Evolutionary conservation across 192 early-diverging fungal genomes (phyloP).

Genomic region (Linnemannia exigua): DNA sequence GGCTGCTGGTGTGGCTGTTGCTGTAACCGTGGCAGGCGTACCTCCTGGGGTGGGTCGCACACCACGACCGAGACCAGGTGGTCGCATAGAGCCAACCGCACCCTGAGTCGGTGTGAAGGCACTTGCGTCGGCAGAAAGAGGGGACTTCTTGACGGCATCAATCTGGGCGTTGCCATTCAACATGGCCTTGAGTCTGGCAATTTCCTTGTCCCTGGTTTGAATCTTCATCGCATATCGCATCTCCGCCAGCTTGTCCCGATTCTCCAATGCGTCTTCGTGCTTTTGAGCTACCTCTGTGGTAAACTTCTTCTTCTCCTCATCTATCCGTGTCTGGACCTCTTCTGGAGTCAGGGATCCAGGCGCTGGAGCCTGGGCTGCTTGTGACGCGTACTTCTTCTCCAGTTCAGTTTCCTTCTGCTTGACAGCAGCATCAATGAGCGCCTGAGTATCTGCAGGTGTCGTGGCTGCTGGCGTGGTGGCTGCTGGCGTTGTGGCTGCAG

Average conservation of each 20-base stretch:
- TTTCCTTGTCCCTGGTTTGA: constrained; percentile 60
- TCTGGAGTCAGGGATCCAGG: constrained; percentile 5
- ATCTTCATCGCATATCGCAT: constrained; percentile 64
- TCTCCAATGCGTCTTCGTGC: constrained; percentile 54
- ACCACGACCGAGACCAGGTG: constrained; percentile 8
- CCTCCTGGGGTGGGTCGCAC: neutral
- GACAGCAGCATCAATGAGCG: constrained; percentile 25
- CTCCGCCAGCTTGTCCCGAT: constrained; percentile 56
- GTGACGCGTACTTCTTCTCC: constrained; percentile 56
- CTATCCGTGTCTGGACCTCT: constrained; percentile 43
- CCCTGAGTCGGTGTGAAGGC: constrained; percentile 27
- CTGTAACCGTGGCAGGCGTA: neutral
- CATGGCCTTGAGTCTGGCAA: constrained; percentile 57
- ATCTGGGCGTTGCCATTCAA: constrained; percentile 34
- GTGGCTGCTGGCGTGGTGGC: too few relatives aligned
- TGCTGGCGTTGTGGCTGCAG: neutral
- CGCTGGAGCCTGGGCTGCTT: constrained; percentile 27
- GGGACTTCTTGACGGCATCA: neutral
- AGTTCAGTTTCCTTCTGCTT: constrained; percentile 34
- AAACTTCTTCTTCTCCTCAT: constrained; percentile 59
- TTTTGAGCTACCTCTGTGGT: constrained; percentile 56
- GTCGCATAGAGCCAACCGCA: constrained; percentile 10
- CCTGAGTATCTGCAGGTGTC: constrained; percentile 20
- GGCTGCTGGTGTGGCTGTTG: neutral
- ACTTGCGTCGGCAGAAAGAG: constrained; percentile 20